These are phyloP conservation scores for Candida awuae DNA, from an alignment of 805 yeast species.

Conservation along the genomic window DNA sequence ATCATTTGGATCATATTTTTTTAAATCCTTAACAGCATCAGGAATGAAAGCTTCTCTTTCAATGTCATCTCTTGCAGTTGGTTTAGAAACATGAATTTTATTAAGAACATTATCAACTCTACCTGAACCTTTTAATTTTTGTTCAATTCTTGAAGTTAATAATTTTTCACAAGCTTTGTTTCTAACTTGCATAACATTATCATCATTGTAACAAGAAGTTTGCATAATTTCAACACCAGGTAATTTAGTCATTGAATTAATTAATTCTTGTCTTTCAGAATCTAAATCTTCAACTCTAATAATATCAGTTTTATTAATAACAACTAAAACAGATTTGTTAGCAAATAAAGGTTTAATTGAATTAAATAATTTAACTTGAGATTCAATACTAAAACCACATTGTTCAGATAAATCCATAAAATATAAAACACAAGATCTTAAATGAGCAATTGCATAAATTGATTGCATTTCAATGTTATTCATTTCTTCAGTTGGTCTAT, in stretches of 20 bases:
- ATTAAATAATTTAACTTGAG: slow-evolving; percentile 94
- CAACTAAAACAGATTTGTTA: slow-evolving; percentile 92
- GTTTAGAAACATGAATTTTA: slow-evolving; percentile 91
- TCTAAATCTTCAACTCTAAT: slow-evolving; percentile 78
- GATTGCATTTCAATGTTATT: slow-evolving; percentile 99
- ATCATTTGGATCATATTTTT: slow-evolving; percentile 69
- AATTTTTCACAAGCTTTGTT: slow-evolving; percentile 96
- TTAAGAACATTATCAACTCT: slow-evolving; percentile 83
- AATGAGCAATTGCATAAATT: slow-evolving; percentile 96
- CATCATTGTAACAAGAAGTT: slow-evolving; percentile 90
- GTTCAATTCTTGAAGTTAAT: slow-evolving; percentile 91
- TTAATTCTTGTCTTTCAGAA: slow-evolving; percentile 61
- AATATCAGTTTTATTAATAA: slow-evolving; percentile 91
- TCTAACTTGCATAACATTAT: slow-evolving; percentile 90
- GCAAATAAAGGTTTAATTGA: slow-evolving; percentile 96
- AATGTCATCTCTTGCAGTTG: slow-evolving; percentile 80
- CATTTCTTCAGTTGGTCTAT: slow-evolving; percentile 99
- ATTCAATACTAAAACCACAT: slow-evolving; percentile 97
- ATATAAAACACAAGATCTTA: slow-evolving; percentile 91
- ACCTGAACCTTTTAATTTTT: slow-evolving; percentile 87
- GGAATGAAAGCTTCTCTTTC: slow-evolving; percentile 79
- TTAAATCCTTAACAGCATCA: slow-evolving; percentile 51
- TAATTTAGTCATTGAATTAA: slow-evolving; percentile 54
- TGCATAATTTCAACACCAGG: slow-evolving; percentile 89
- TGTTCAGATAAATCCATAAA: slow-evolving; percentile 98